phyloP scores from a whole-genome alignment of 164 flowering plant genomes.

The Berberis thunbergii region DNA sequence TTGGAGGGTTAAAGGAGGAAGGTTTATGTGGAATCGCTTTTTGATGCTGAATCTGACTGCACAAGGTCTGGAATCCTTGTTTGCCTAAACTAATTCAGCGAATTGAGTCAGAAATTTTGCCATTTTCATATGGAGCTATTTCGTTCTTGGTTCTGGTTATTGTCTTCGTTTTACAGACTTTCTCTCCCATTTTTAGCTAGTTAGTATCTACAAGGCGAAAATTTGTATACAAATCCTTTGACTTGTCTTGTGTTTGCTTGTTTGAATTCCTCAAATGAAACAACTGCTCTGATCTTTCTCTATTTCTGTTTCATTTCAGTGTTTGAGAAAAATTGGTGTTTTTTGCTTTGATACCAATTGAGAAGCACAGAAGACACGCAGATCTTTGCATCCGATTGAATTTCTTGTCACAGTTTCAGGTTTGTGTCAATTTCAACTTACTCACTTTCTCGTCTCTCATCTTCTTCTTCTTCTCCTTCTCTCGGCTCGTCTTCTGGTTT shows the following conservation, averaged over 20 bases:
- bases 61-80: constrained; percentile 11
- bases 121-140: constrained; percentile 5
- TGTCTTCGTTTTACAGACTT: too few species aligned
- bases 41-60: constrained; percentile 10
- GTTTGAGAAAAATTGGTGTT: constrained; percentile 2
- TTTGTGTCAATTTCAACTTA: not conserved
- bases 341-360: not conserved
- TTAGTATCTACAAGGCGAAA: too few species aligned
- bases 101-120: not conserved
- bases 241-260: not conserved
- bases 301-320: not conserved
- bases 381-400: constrained; percentile 2
- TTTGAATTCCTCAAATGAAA: too few species aligned
- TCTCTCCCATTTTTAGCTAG: too few species aligned
- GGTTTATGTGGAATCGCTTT: not conserved
- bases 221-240: not conserved
- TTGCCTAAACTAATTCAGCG: not conserved
- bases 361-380: not conserved
- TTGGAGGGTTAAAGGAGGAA: not conserved
- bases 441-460: not conserved
- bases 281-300: not conserved
- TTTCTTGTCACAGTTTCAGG: not conserved
- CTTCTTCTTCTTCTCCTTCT: not conserved
- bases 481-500: not conserved
- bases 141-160: not conserved